Evolutionary conservation across 306 rosid species (phyloP).

Genomic region (Boehmeria nivea): DNA sequence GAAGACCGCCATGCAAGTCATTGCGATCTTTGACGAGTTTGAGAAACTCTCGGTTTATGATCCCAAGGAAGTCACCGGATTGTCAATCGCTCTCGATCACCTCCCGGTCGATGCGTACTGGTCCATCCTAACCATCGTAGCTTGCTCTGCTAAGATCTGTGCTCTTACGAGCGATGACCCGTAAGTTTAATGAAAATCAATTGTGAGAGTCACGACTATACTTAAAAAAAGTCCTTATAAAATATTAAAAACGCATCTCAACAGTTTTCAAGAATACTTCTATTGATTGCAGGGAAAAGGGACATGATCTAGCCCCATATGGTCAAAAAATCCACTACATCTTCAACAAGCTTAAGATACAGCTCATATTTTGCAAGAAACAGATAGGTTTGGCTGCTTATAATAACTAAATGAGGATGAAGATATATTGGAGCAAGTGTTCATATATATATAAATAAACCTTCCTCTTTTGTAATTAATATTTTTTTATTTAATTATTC

Average conservation of each 20-base stretch:
- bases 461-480: no score
- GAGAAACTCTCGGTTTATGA: slow-evolving; percentile 32
- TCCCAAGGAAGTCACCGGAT: slow-evolving; percentile 38
- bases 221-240: no score
- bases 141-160: slow-evolving; percentile 36
- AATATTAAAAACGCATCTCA: no score
- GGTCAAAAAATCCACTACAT: slow-evolving; percentile 43
- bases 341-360: slow-evolving; percentile 6
- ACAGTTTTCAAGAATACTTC: no score
- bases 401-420: neutral
- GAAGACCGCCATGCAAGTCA: slow-evolving; percentile 40
- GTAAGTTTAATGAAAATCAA: neutral
- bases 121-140: slow-evolving; percentile 41
- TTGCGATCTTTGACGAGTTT: slow-evolving; percentile 35
- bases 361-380: neutral
- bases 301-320: slow-evolving; percentile 42
- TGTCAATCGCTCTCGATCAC: slow-evolving; percentile 26
- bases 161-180: slow-evolving; percentile 38
- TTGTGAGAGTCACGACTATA: no score
- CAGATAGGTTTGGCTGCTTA: neutral
- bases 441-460: no score
- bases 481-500: neutral
- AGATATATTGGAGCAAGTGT: neutral
- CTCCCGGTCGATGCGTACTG: slow-evolving; percentile 54
- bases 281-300: slow-evolving; percentile 35